Evolutionary conservation across 257 asterid genomes (phyloP).

Genomic region (Striga asiatica): DNA sequence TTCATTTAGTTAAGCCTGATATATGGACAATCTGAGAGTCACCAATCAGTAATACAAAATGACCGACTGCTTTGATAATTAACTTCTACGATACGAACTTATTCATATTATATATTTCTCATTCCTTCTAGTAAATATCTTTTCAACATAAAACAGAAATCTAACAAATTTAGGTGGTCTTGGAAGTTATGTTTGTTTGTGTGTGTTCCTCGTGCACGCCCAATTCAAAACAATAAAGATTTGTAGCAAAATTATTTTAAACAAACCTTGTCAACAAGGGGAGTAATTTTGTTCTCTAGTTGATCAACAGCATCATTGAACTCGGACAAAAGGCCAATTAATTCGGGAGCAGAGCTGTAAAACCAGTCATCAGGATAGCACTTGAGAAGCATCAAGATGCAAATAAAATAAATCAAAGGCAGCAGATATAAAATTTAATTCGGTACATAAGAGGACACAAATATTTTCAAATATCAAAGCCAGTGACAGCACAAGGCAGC

Average conservation of each 20-base stretch:
- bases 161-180: background rate
- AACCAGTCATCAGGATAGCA: conserved; percentile 18
- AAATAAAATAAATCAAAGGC: background rate
- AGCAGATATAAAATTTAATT: too few relatives aligned
- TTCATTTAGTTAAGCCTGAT: background rate
- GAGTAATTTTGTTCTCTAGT: conserved; percentile 77
- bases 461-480: too few relatives aligned
- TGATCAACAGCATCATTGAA: conserved; percentile 60
- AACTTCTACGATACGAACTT: background rate
- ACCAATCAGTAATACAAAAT: background rate
- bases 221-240: background rate
- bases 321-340: conserved; percentile 79
- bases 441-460: background rate
- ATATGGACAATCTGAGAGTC: background rate
- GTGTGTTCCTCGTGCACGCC: too few relatives aligned
- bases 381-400: background rate
- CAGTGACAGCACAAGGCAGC: too few relatives aligned
- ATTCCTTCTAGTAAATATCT: background rate
- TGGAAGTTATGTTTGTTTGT: background rate
- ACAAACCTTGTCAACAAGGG: conserved; percentile 59
- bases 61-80: background rate
- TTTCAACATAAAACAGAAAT: background rate
- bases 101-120: background rate
- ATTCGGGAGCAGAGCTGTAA: conserved; percentile 87
- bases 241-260: background rate